Conservation (phyloP, 1,284 basidiomycete species). For the Fomitopsis betulina region DNA sequence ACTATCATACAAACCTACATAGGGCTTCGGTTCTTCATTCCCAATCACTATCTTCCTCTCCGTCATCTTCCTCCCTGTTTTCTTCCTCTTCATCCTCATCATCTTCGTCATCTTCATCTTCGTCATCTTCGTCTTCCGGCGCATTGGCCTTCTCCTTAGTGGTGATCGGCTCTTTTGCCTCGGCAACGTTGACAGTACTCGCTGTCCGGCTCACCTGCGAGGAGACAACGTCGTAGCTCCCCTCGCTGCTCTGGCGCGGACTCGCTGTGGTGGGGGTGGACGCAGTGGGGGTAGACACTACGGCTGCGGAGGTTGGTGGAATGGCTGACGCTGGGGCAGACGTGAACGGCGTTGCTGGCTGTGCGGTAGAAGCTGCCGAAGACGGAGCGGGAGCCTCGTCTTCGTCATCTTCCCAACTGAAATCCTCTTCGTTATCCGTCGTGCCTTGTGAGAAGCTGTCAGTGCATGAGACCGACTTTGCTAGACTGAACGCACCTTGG, state of each 20-base stretch:
- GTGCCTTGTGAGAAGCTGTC: constrained; percentile 34
- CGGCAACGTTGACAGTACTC: constrained; percentile 10
- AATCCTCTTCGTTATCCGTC: constrained; percentile 65
- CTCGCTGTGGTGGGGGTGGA: constrained; percentile 39
- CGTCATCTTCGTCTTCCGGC: not conserved
- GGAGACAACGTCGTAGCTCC: constrained; percentile 70
- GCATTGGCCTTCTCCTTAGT: not conserved
- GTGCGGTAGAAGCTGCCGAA: constrained; percentile 9
- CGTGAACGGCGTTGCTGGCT: not conserved
- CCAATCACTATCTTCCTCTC: constrained; percentile 7
- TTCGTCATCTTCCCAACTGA: constrained; percentile 81
- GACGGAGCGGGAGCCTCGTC: constrained; percentile 41
- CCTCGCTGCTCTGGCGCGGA: constrained; percentile 60
- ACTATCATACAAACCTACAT: not conserved
- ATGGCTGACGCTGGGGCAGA: constrained; percentile 1
- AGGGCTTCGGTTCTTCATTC: not conserved
- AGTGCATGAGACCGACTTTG: constrained; percentile 1
- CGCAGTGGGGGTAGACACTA: constrained; percentile 14
- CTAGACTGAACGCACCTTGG: constrained; percentile 50
- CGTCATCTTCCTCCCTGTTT: not conserved
- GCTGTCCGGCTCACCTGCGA: constrained; percentile 34
- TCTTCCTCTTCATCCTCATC: not conserved
- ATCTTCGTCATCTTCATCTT: not conserved
- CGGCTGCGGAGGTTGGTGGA: constrained; percentile 11
- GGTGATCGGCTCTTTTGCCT: constrained; percentile 4